Evolutionary conservation across 768 basidiomycete species (phyloP), one percentile per base, ranked within the genome.

Genomic region (Termitomyces sp.): DNA sequence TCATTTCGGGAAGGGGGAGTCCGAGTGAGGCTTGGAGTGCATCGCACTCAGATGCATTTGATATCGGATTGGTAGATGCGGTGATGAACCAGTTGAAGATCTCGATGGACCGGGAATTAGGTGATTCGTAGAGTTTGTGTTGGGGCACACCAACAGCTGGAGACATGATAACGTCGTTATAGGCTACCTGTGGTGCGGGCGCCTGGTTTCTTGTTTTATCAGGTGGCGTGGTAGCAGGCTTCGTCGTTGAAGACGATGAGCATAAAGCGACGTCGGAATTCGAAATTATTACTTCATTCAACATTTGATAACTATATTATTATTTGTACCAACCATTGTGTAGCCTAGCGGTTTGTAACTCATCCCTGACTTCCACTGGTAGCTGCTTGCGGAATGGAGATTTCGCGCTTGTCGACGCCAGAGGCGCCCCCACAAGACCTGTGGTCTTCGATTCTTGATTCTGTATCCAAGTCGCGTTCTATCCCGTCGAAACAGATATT

Each of bases 1-100:
- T 94, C 94, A 98, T 98, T 72, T 99, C 97, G 2, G 97, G 97
- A 1, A 96, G 74, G 0, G 96, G 92, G 31, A 98, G 80, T 2
- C 87, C 86, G 4, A 92, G 77, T 0, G 73, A 66, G 6, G 82
- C 75, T 55, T 91, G 88, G 50, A 93, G 74, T 0, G 79, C 79
- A 70, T 96, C 91, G 63, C 85, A 86, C 66, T 94, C 87, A 49
- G 76, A 71, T 1, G 93, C 88, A 69, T 87, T 88, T 29, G 92
- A 91, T 69, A 95, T 96, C 9, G 92, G 84, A 65, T 86, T 83
- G 29, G 90, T 92, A 10, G 82, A 81, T 0, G 88, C 82, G 4
- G 86, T 84, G 67, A 96, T 85, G 31, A 68, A 66, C 92, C 92
- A 95, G 68, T 77, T 83, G 37, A 79, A 71, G 49, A 92, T 77